phyloP scores from a whole-genome alignment of 805 yeast species.

The Myxozyma vanderwaltii region DNA sequence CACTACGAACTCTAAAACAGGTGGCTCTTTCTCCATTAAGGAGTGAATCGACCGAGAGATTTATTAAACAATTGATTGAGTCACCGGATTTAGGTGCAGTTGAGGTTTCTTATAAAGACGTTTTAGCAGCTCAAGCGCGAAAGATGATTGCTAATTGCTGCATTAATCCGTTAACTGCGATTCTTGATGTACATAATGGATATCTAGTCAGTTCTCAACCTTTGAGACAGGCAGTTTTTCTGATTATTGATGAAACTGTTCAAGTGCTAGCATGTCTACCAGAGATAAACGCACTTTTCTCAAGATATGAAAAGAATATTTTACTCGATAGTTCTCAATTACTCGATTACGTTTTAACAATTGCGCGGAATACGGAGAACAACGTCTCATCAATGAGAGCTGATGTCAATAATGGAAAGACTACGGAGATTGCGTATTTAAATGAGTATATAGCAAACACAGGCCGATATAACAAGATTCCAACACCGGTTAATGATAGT shows the following conservation, averaged over 20 bases:
- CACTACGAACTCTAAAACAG: not conserved
- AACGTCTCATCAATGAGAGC: conserved; percentile 74
- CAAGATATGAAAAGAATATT: conserved; percentile 4
- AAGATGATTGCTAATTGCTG: conserved; percentile 81
- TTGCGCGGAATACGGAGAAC: conserved; percentile 51
- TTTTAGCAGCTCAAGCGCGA: conserved; percentile 64
- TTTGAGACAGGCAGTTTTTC: not conserved
- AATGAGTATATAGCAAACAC: conserved; percentile 70
- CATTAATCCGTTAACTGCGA: conserved; percentile 80
- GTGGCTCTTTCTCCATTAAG: not conserved
- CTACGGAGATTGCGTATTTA: conserved; percentile 78
- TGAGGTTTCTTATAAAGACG: conserved; percentile 46
- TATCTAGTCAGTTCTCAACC: conserved; percentile 52
- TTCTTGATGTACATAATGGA: conserved; percentile 77
- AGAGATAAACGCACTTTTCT: conserved; percentile 10
- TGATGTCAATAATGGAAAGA: conserved; percentile 56
- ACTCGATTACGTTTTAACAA: conserved; percentile 44
- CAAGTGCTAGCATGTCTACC: conserved; percentile 10
- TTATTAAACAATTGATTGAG: conserved; percentile 3
- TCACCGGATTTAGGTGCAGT: conserved; percentile 28
- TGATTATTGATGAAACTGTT: conserved; percentile 45
- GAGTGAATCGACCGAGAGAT: not conserved
- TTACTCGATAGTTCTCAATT: conserved; percentile 43
- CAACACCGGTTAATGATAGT: conserved; percentile 21
- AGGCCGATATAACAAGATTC: conserved; percentile 9